Evolutionary conservation across 1,284 basidiomycete genomes (phyloP), one percentile per base, ranked within the genome.

Genomic region (Ceratobasidium sp.): DNA sequence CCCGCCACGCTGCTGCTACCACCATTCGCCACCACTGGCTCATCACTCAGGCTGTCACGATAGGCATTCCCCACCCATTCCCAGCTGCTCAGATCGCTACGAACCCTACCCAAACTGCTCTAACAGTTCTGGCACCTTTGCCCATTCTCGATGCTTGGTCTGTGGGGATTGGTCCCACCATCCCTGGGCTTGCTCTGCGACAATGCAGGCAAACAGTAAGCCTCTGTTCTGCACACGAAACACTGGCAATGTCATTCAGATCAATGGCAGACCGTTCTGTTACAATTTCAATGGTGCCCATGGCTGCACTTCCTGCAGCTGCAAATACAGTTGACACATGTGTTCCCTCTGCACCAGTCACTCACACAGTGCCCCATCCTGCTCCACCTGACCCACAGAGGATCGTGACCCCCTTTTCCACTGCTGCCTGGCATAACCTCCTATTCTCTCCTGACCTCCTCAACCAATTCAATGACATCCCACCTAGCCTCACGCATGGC

Each of bases 291-390:
- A n/a, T n/a, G n/a, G n/a, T n/a, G n/a, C n/a, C 33, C 23, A 1
- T 7, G 42, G 51, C 8, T 46, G 72, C 48, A 9, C 33, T 21
- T 9, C 36, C 36, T n/a, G 12, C n/a, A 51, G 11, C 9, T 72
- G 61, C 62, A 2, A 6, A 2, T 9, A 54, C 18, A 8, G 61
- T 1, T 46, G 28, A 1, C 72, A 73, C 56, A 0, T 60, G 0
- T 73, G 64, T 40, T 69, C 63, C 28, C n/a, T 73, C 5, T 73
- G 64, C 56, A 25, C 46, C 3, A 51, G 33, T 1, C 30, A 18
- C 6, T 30, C 23, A 11, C 72, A 69, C 58, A 12, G n/a, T 18
- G 72, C 72, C 3, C 64, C 69, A 33, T 5, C 8, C 11, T 73
- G 72, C 46, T 8, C 21, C 2, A 9, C 2, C 36, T 69, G 72